Percentiles rank a stretch among this genome's conserved stretches.
Evolutionary conservation across 2,329 filamentous ascomycete species (phyloP).

Genomic region (Immersiporthe knoxdaviesiana): DNA sequence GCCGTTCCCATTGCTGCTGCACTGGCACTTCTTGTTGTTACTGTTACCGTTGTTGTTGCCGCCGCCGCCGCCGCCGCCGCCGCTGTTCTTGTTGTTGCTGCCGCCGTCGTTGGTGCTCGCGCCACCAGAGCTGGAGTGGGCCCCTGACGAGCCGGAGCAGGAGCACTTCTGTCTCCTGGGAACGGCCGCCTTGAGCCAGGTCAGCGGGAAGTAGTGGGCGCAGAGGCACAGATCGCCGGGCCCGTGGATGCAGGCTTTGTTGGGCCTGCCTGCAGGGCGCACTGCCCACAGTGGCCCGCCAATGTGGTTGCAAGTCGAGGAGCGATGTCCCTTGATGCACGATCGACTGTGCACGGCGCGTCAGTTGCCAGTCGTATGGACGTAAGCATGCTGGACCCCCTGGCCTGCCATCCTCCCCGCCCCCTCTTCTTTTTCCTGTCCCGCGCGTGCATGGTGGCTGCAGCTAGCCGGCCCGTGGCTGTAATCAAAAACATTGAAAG

Average conservation of each 20-base stretch:
- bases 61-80: background rate
- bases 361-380: conserved; percentile 11
- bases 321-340: conserved; percentile 76
- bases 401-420: too few species aligned
- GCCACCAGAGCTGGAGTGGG: background rate
- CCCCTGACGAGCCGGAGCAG: conserved; percentile 40
- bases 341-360: conserved; percentile 57
- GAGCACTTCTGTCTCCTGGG: conserved; percentile 60
- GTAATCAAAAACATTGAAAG: background rate
- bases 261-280: conserved; percentile 70
- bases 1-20: conserved; percentile 15
- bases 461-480: conserved; percentile 10
- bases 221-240: conserved; percentile 65
- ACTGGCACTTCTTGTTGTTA: conserved; percentile 25
- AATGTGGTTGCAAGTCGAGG: conserved; percentile 71
- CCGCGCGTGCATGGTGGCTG: conserved; percentile 11
- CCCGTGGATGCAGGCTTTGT: conserved; percentile 71
- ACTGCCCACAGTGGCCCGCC: conserved; percentile 47
- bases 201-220: conserved; percentile 35
- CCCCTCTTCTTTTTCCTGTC: background rate
- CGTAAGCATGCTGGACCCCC: background rate
- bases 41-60: conserved; percentile 3
- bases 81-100: conserved; percentile 3
- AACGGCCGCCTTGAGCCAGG: conserved; percentile 58
- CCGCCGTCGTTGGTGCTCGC: background rate